These are phyloP conservation scores for Chlamydomonas sp. DNA, from an alignment of 139 green algal genomes.

Conservation along the genomic window DNA sequence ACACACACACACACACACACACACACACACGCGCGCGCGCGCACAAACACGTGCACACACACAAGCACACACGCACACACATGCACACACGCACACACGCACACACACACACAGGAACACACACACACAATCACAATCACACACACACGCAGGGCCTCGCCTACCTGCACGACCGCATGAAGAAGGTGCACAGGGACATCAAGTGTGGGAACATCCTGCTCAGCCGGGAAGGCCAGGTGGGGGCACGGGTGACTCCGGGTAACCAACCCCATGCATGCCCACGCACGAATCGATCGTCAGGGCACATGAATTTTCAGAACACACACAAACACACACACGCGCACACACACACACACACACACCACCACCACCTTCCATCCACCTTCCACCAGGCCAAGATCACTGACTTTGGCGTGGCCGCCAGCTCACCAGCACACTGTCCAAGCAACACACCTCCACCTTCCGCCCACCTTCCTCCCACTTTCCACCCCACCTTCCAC, in stretches of 20 bases:
- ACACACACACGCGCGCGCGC: neutral
- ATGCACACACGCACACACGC: constrained; percentile 1
- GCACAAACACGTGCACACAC: too few species aligned
- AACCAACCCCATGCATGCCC: too few species aligned
- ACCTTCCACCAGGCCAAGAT: constrained; percentile 45
- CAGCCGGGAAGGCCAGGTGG: constrained; percentile 41
- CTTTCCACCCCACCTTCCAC: too few species aligned
- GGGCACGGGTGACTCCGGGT: too few species aligned
- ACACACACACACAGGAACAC: too few species aligned
- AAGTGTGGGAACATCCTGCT: constrained; percentile 96
- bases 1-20: neutral
- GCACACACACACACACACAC: neutral
- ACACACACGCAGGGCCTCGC: constrained; percentile 63
- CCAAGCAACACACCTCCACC: too few species aligned
- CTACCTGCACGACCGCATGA: constrained; percentile 79
- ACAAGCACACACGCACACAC: too few species aligned
- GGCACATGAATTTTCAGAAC: too few species aligned
- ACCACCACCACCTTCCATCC: neutral
- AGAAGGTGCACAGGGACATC: constrained; percentile 90
- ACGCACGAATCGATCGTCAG: too few species aligned
- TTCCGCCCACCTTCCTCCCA: too few species aligned
- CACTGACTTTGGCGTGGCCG: constrained; percentile 77
- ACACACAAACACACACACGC: neutral
- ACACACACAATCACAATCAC: too few species aligned
- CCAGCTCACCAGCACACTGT: constrained; percentile 79